Evolutionary conservation across 495 filamentous ascomycete species (phyloP), one percentile per base, ranked within the genome.

Genomic region (Astrocystis sublimbata): DNA sequence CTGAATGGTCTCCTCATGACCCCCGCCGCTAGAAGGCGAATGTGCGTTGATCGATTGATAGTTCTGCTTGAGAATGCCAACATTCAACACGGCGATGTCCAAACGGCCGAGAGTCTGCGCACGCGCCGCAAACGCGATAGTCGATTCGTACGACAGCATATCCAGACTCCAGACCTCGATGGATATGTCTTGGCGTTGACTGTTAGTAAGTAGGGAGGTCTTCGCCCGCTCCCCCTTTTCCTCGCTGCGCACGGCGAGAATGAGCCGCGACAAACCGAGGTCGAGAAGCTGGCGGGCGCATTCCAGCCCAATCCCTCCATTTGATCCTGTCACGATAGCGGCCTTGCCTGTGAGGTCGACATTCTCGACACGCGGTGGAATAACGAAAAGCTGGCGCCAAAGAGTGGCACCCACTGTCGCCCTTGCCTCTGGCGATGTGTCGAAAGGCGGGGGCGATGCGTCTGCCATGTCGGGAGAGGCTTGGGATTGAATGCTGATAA

Each of bases 91-190:
- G 0, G 72, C 70, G 8, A 79, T 68, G 57, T 85, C 77, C 1
- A 84, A 49, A 0, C 74, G 68, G 1, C 63, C 38, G 0, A 82
- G 67, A 2, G 51, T 45, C 21, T 69, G 41, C 21, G 68, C 72
- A 1, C 72, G 56, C 6, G 71, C 66, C 0, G 69, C 70, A 62
- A 85, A 84, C 0, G 64, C 64, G 10, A 47, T 31, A 6, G 77
- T 62, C 1, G 73, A 76, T 0, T 71, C 71, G 46, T 80, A 81
- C 2, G 71, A 71, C 4, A 67, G 57, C 13, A 83, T 68, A 54
- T 85, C 82, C 0, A 85, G 66, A 28, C 74, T 60, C 80, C 78
- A 84, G 13, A 82, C 78, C 43, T 82, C 74, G 42, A 77, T 70
- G 15, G 68, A 57, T n/a, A 35, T 30, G 30, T 40, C 26, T n/a